Base-by-base conservation (phyloP, 805 yeast genomes). In the Ogataea methylovora region DNA sequence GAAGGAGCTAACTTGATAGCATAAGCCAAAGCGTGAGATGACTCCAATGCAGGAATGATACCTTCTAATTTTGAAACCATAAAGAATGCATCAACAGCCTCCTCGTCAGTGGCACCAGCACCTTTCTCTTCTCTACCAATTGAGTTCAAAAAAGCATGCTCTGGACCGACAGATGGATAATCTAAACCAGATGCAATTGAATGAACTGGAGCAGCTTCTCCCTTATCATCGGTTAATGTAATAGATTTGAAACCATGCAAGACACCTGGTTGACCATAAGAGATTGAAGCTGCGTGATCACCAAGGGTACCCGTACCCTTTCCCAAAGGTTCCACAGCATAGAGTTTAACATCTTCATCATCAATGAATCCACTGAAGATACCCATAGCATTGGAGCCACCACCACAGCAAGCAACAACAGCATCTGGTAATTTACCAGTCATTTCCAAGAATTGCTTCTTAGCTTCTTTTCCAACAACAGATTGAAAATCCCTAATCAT, bases 21-120 rank as follows among this genome's bases (percentile, higher is more conserved):
- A 48, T 96, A 97, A 54, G 70, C 83, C 35, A 92, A 77, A 27
- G 98, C 99, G 58, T 92, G 99, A 9, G 97, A 83, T 1, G 96
- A 85, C 65, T 92, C 99, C 57, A 92, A 73, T 17, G 99, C 99
- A 29, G 99, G 98, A 24, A 37, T 37, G 15, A 37, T 37, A 20
- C 40, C 40, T 29, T 37, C 40, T 9, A 37, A 22, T 18, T 34
- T 37, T 7, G 40, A 33, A 5, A 37, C 21, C 34, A 29, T 37
- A 27, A 37, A 37, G 22, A 37, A 37, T 4, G 40, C 40, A 26
- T 37, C 37, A 18, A 37, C 23, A 9, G 40, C 21, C 25, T 37
- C 40, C 5, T 33, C 29, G 19, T 37, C 40, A 8, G 40, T 37
- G 4, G 40, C 40, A 19, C 40, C 40, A 10, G 27, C 40, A 20